Percentiles rank a stretch among this genome's conserved stretches.
These are phyloP conservation scores for Diaporthe sp. DNA, from an alignment of 2,329 filamentous ascomycete genomes.

Conservation along the genomic window DNA sequence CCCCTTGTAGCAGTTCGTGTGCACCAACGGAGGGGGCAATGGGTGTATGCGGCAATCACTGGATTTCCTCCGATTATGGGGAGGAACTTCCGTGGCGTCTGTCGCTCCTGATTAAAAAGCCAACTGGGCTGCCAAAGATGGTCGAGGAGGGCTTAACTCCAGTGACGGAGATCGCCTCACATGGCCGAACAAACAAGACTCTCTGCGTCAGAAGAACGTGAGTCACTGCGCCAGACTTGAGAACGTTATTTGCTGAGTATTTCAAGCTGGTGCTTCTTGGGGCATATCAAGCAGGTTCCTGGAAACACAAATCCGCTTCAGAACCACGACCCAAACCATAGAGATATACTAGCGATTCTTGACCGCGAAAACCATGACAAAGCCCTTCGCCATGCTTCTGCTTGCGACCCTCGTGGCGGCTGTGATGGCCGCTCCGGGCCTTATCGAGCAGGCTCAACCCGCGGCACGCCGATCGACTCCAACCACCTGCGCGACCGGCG, in stretches of 20 bases:
- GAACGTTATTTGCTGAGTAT: not conserved
- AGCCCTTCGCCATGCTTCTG: not conserved
- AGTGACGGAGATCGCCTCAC: constrained; percentile 18
- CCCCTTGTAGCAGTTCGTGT: not conserved
- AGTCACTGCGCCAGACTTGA: not conserved
- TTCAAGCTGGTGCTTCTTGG: not conserved
- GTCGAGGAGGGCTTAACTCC: not conserved
- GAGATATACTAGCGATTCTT: not conserved
- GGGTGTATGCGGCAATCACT: not conserved
- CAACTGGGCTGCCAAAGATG: not conserved
- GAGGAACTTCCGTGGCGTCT: not conserved
- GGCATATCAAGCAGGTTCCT: not conserved
- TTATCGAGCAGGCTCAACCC: not conserved
- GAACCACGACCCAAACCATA: not conserved
- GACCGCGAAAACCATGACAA: not conserved
- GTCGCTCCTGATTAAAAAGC: not conserved
- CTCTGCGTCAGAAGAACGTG: no score
- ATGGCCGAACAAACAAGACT: not conserved
- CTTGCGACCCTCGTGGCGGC: constrained; percentile 4
- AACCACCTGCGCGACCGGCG: constrained; percentile 36
- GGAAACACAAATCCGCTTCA: not conserved
- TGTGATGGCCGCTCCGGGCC: constrained; percentile 5
- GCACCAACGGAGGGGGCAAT: not conserved
- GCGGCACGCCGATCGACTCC: not conserved
- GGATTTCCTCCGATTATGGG: not conserved